Base-by-base conservation (phyloP, 2,329 filamentous ascomycete species). In the Aspergillus tubingensis region DNA sequence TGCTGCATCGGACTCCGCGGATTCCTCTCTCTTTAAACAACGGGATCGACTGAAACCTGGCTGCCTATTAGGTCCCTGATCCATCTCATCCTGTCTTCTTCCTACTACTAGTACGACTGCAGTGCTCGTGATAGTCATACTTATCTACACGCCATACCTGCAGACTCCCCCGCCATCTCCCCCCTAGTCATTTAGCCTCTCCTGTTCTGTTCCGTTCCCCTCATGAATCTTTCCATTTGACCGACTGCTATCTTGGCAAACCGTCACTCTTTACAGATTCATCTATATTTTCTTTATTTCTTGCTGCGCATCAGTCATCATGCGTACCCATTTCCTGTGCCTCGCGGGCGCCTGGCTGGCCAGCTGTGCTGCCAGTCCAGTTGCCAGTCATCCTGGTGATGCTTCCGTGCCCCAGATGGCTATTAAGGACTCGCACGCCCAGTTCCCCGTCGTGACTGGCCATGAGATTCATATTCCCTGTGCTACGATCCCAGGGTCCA, bases 381-480 rank as follows among this genome's bases (percentile, higher is more conserved):
- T 47, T 17, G 25, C n/a, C 23, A 13, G 32, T 19, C 41, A 23
- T 30, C 27, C 39, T 19, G 39, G 25, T 8, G 39, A 55, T 25
- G 25, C 15, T 8, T 3, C 8, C 8, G 13, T 17, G 7, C 36
- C 15, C 6, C 39, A 25, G 25, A 19, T 17, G 8, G 10, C 41
- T 5, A 4, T 32, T 1, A 7, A 17, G 8, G 21, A n/a, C 10
- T 10, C 52, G 17, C 38, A 44, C 25, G 13, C 21, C 11, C 2
- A 25, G 11, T n/a, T 53, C 13, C 53, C 41, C 17, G 13, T 30
- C 8, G 53, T 47, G n/a, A 55, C 53, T 39, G 53, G 53, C n/a
- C 53, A 55, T 55, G 53, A 55, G 39, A 13, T 55, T 39, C 53
- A 47, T 36, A n/a, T 55, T 4, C 53, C 53, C 3, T 44, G 25